Base-by-base conservation (phyloP, 2,329 filamentous ascomycete species). In the Chaetomium sp. region DNA sequence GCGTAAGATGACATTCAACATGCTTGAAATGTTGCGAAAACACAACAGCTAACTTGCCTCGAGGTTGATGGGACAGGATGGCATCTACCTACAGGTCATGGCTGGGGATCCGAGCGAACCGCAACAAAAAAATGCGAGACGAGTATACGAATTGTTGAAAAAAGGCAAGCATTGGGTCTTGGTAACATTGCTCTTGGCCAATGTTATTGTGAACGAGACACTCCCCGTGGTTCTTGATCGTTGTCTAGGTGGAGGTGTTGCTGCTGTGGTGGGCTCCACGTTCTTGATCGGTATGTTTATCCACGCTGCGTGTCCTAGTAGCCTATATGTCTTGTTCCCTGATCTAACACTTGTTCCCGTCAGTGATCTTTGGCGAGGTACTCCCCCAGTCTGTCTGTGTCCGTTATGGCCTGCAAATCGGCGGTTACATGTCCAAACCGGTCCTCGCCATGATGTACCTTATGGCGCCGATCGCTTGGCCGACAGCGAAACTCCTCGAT, bases 101-200 rank as follows among this genome's bases (percentile, higher is more conserved):
- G 85, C 91, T 51, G 86, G 87, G 42, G 95, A 94, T 53, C 85
- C 88, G 46, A 86, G 89, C 71, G 90, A 87, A 54, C 78, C 85
- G n/a, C 92, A 97, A 73, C 86, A 86, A 67, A 89, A 85, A 68
- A 90, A 96, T 68, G 94, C 94, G 0, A 82, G 81, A 55, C 86
- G 84, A 61, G 94, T 99, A 9, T 79, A 94, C 64, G 79, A 84
- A 44, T 76, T 99, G 34, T 74, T 99, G 54, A 84, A 89, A 61
- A 87, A 82, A 65, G 94, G 94, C 65, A 99, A 99, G 71, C 94
- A 99, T 72, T 99, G 94, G 94, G 92, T 99, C 19, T 77, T 99
- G 55, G 94, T 99, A 53, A 97, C 94, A 2, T 76, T 99, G 33
- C 80, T 99, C 6, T 77, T 99, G 54, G 91, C 91, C 70, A 99